Base-by-base conservation (phyloP, 2,329 filamentous ascomycete species). In the Colletotrichum eremochloae region DNA sequence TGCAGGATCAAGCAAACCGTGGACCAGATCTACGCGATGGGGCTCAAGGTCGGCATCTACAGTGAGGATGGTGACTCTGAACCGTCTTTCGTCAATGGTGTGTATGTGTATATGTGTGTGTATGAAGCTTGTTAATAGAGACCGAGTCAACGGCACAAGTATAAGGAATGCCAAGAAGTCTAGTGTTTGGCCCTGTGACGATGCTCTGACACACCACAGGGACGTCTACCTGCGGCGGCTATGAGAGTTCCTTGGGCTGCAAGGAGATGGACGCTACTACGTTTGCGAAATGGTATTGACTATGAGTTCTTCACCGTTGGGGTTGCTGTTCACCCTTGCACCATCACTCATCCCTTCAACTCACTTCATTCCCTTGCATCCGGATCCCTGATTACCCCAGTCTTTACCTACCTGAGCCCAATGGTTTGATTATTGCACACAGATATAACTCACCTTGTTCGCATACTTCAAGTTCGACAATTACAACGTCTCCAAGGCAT, bases 41-140 rank as follows among this genome's bases (percentile, higher is more conserved):
- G 88, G 2, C 76, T 92, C 56, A 92, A 92, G 77, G 80, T 91
- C 12, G 90, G 90, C 0, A 90, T 92, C 69, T 92, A 92, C 76
- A 86, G 86, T 75, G 86, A 86, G 77, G 87, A 87, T 0, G 87
- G 87, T 53, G 82, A 70, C 61, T 78, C 29, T 63, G 57, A 3
- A 44, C 57, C 4, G 38, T 48, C 11, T 12, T 0, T 2, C 9
- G 12, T 53, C 11, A 29, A 3, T 20, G 6, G 24, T 7, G 12
- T 63, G 33, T 33, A 9, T 38, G 20, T 38, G 29, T 7, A 18
- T 8, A 24, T 24, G n/a, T 8, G 24, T 57, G 56, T 42, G 58
- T 50, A 9, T 40, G 14, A 18, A 12, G 29, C 7, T 2, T 18
- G 29, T 14, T 61, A 42, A 4, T 18, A 5, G 5, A 31, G 24